Base-by-base conservation (phyloP, 768 basidiomycete genomes). In the Phlebiopsis flavidoalba region DNA sequence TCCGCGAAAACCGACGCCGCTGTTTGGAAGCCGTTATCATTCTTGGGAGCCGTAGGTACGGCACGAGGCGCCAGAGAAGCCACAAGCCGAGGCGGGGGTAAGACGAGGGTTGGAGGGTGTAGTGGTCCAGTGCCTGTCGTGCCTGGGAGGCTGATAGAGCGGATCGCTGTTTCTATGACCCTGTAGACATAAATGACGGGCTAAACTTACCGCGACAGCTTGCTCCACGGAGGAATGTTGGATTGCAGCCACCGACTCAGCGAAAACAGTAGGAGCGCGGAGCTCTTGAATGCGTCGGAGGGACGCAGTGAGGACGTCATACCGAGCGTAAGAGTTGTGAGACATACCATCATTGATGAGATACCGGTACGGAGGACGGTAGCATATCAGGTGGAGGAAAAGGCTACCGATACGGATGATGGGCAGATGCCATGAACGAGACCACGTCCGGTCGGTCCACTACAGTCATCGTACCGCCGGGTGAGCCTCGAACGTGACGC, bases 321-420 rank as follows among this genome's bases (percentile, higher is more conserved):
- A 8, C 5, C 35, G n/a, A 22, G 21, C 8, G 37, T 31, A 19
- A 21, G 26, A 26, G 60, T 36, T 26, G 45, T 22, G 15, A 26
- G 21, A 66, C 69, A 51, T 36, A 83, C 83, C 78, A 76, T 74
- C 22, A 78, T 40, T 8, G 74, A 69, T 19, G 83, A 81, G 21
- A 74, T 66, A 12, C 68, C 57, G 26, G 71, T 64, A 15, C 75
- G 75, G 11, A 75, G 6, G 26, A 66, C n/a, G n/a, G 37, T 53
- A 61, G 24, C 61, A 61, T 1, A 65, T 24, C 15, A 66, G 22
- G 21, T 59, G 60, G 19, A 54, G 31, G 15, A 72, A 5, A 5
- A 66, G 61, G 56, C 69, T 64, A 22, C 67, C 36, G 43, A 72
- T 31, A 54, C 69, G 70, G 54, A 76, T 61, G 60, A 67, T 33